Percentiles rank a stretch among this genome's conserved stretches.
Evolutionary conservation across 305 asterid species (phyloP).

Genomic region (Fraxinus floribunda): DNA sequence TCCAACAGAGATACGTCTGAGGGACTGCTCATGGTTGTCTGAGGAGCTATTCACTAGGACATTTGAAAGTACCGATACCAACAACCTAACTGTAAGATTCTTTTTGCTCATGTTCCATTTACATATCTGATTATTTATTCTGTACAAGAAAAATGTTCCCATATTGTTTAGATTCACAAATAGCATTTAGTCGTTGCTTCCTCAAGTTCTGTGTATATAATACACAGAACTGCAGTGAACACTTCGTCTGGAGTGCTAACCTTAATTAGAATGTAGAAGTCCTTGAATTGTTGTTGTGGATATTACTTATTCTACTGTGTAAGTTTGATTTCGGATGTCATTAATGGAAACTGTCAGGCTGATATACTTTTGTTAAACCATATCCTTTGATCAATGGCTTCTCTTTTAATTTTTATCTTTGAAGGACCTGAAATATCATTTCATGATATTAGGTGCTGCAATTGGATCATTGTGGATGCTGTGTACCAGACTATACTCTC

Average conservation of each 20-base stretch:
- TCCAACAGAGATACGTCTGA: constrained; percentile 75
- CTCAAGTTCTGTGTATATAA: background rate
- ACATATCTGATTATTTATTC: background rate
- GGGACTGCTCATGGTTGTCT: constrained; percentile 87
- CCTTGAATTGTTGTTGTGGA: background rate
- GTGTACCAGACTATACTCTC: constrained; percentile 66
- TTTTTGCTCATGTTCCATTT: constrained; percentile 8
- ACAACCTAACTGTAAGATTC: constrained; percentile 56
- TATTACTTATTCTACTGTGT: background rate
- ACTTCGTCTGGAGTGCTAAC: background rate
- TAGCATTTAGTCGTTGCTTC: constrained; percentile 12
- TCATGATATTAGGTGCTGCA: constrained; percentile 69
- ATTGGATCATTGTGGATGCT: constrained; percentile 73
- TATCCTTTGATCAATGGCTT: constrained; percentile 1
- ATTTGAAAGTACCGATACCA: constrained; percentile 54
- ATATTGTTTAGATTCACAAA: background rate
- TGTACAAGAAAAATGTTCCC: background rate
- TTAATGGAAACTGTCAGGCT: background rate
- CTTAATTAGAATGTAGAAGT: background rate
- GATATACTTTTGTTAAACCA: constrained; percentile 8
- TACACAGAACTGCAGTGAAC: background rate
- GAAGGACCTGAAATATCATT: constrained; percentile 19
- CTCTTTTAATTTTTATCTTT: constrained; percentile 11
- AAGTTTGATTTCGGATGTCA: background rate
- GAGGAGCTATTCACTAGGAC: constrained; percentile 60